Percentiles rank a stretch among this genome's conserved stretches.
Conservation (phyloP, 23 red algal genomes). For the Porphyridium purpureum region DNA sequence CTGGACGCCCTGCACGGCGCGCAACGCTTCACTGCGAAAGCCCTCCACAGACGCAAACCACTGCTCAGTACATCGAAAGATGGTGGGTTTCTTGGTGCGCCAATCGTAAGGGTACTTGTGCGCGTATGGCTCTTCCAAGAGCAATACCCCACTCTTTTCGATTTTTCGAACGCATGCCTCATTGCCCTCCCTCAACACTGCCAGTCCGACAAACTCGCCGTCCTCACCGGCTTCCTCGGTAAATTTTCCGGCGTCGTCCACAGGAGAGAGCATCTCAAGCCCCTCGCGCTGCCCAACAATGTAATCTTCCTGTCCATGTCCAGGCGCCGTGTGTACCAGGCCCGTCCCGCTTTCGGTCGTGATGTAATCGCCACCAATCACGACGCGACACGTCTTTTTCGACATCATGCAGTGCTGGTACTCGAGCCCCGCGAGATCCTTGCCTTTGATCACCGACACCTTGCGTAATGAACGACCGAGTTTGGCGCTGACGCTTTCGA, state of each 20-base stretch:
- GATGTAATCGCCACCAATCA: conserved; percentile 87
- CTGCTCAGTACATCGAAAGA: conserved; percentile 91
- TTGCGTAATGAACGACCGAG: neutral
- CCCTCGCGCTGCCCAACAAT: conserved; percentile 67
- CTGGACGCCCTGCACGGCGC: conserved; percentile 35
- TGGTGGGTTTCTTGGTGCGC: conserved; percentile 95
- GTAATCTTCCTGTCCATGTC: conserved; percentile 94
- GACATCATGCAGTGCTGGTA: conserved; percentile 58
- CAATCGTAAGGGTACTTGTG: conserved; percentile 99
- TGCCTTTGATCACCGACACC: neutral
- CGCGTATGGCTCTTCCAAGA: conserved; percentile 70
- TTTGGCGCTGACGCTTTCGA: conserved; percentile 22
- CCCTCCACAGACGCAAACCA: conserved; percentile 83
- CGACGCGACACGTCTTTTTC: conserved; percentile 25
- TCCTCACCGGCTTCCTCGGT: conserved; percentile 60
- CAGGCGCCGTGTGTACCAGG: conserved; percentile 93
- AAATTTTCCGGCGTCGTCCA: conserved; percentile 77
- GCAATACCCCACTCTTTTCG: conserved; percentile 14
- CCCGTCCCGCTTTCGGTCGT: conserved; percentile 91
- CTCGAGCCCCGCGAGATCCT: conserved; percentile 45
- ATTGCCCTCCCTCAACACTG: conserved; percentile 83
- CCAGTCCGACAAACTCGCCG: conserved; percentile 43
- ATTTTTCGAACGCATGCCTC: conserved; percentile 31
- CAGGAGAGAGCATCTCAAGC: conserved; percentile 63
- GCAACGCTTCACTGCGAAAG: conserved; percentile 62